Conservation (phyloP, 2,329 filamentous ascomycete species). For the Escovopsis weberi region DNA sequence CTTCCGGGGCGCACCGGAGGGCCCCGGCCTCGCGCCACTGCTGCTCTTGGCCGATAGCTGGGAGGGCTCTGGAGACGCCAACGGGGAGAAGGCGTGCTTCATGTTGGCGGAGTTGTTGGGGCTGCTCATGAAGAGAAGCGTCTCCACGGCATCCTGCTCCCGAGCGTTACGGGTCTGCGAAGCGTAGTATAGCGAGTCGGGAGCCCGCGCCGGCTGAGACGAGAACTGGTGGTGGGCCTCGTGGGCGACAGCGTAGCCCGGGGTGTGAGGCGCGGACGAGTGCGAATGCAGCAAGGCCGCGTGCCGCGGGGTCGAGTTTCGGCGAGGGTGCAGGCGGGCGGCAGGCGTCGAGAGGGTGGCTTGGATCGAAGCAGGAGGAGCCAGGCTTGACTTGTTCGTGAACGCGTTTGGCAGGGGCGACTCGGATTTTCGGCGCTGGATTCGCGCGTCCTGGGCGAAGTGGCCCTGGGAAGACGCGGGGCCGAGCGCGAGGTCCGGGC, state of each 20-base stretch:
- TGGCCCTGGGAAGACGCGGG: constrained; percentile 19
- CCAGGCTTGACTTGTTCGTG: constrained; percentile 26
- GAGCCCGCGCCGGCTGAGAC: constrained; percentile 14
- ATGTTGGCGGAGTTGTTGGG: constrained; percentile 55
- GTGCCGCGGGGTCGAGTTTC: constrained; percentile 35
- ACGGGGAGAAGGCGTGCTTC: constrained; percentile 37
- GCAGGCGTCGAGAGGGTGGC: constrained; percentile 25
- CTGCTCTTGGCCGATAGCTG: constrained; percentile 6
- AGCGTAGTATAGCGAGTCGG: constrained; percentile 47
- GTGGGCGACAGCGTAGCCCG: constrained; percentile 20
- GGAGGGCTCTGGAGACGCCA: constrained; percentile 20
- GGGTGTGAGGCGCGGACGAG: constrained; percentile 31
- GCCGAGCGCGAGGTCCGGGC: constrained; percentile 31
- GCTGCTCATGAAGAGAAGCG: constrained; percentile 68
- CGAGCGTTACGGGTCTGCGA: constrained; percentile 51
- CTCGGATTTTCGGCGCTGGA: constrained; percentile 15
- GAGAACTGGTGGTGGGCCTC: constrained; percentile 17
- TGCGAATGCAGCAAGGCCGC: constrained; percentile 34
- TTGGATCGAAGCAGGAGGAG: constrained; percentile 40
- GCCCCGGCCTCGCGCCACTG: constrained; percentile 23
- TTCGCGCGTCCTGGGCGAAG: constrained; percentile 7
- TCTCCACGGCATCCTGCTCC: constrained; percentile 71
- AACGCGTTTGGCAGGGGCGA: constrained; percentile 22
- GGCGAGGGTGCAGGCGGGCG: constrained; percentile 27
- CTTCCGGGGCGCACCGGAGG: constrained; percentile 33